Percentiles rank a stretch among this genome's conserved stretches.
phyloP scores from a whole-genome alignment of 495 filamentous ascomycete genomes.

The Penicillium cinerascens region DNA sequence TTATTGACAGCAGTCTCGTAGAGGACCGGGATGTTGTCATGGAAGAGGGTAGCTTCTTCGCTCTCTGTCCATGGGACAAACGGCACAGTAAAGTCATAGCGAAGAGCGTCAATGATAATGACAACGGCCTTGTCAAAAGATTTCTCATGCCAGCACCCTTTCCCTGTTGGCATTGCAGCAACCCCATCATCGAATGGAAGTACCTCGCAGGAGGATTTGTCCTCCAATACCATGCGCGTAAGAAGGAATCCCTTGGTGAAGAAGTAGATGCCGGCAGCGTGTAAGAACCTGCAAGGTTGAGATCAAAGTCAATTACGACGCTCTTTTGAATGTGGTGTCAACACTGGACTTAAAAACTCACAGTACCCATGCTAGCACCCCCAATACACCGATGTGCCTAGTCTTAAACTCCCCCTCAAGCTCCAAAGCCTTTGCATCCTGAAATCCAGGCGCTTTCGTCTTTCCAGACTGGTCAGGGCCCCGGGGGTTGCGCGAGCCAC shows the following conservation, averaged over 20 bases:
- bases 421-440: constrained; percentile 21
- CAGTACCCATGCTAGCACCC: constrained; percentile 43
- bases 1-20: constrained; percentile 71
- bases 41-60: constrained; percentile 64
- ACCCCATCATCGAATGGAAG: constrained; percentile 59
- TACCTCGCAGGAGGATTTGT: constrained; percentile 75
- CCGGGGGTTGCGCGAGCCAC: background rate
- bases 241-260: constrained; percentile 97
- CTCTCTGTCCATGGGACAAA: constrained; percentile 50
- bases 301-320: constrained; percentile 1
- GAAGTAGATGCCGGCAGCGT: constrained; percentile 78
- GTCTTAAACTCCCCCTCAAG: constrained; percentile 40
- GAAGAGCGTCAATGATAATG: constrained; percentile 87
- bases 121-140: constrained; percentile 89
- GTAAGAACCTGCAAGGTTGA: constrained; percentile 54
- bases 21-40: constrained; percentile 81
- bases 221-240: constrained; percentile 82
- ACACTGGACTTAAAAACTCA: no score
- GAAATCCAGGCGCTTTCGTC: constrained; percentile 8
- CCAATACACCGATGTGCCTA: constrained; percentile 40
- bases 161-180: constrained; percentile 36
- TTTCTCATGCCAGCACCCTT: constrained; percentile 93
- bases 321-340: background rate
- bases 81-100: constrained; percentile 95
- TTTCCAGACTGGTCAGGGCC: background rate